phyloP scores from a whole-genome alignment of 805 yeast species.

The Suhomyces prunicola region DNA sequence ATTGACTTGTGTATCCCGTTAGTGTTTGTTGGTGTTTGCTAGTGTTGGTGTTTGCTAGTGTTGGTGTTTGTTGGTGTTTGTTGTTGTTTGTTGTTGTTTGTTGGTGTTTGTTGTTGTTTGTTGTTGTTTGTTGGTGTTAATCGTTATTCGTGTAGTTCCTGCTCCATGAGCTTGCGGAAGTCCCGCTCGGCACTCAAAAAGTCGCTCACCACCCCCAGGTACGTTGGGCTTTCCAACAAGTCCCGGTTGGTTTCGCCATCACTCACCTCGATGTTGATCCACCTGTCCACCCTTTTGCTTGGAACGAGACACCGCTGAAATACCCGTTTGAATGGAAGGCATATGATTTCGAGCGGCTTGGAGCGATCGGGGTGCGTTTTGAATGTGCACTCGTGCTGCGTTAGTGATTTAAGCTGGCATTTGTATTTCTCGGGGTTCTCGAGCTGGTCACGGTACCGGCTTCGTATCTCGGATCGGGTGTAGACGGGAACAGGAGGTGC shows the following conservation, averaged over 20 bases:
- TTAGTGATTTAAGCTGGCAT: conserved; percentile 32
- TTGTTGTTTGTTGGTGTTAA: too few species aligned
- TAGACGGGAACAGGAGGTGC: conserved; percentile 46
- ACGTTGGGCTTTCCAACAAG: conserved; percentile 16
- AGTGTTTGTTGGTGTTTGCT: too few species aligned
- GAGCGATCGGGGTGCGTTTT: conserved; percentile 20
- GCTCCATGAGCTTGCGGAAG: conserved; percentile 30
- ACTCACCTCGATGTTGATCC: conserved; percentile 42
- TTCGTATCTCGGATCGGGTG: conserved; percentile 25
- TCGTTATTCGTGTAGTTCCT: conserved; percentile 5
- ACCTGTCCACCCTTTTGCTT: conserved; percentile 21
- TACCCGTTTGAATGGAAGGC: conserved; percentile 41
- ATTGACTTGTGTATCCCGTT: too few species aligned
- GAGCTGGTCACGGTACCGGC: conserved; percentile 24
- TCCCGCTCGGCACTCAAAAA: conserved; percentile 40
- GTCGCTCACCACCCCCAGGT: conserved; percentile 27
- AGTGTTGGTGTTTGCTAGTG: too few species aligned
- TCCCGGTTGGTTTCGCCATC: conserved; percentile 29
- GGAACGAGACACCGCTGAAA: conserved; percentile 39
- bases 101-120: too few species aligned
- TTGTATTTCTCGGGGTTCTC: conserved; percentile 28
- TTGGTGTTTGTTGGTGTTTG: too few species aligned
- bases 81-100: too few species aligned
- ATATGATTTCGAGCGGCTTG: conserved; percentile 34
- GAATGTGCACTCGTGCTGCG: conserved; percentile 44